Evolutionary conservation across 78 protist genomes (phyloP), one percentile per base, ranked within the genome.

Genomic region (Reticulomyxa filosa): DNA sequence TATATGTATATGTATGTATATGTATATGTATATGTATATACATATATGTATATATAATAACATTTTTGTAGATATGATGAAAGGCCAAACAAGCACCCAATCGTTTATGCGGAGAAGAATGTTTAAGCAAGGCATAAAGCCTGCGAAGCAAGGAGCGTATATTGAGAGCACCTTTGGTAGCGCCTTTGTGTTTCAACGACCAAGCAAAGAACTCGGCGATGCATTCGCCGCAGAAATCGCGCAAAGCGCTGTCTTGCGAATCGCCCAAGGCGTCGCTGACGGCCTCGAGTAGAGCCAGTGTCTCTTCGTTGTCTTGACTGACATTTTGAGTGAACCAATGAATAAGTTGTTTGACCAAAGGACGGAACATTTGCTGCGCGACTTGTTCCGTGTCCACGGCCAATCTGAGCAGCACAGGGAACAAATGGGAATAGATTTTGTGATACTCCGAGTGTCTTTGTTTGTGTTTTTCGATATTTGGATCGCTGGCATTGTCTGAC

Each of bases 191-290:
- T 33, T 55, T 55, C 39, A 55, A 32, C 32, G 59, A 55, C 59
- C 59, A 55, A 29, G 26, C 30, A 33, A 55, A 33, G 10, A 55
- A 55, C 59, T 55, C 59, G 10, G 59, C 59, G 59, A 55, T 29
- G 39, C 26, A 32, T 22, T 10, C 30, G 59, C 39, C 59, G 8
- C 32, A 20, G 10, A 55, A 55, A 10, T 11, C 8, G 11, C 59
- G 59, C 39, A 55, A 33, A 11, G 34, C 59, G 59, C 39, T 29
- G 30, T 29, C 26, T 8, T 11, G 8, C 59, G 59, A 33, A 33
- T 11, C 11, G 10, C 59, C 59, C 10, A 33, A 29, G 30, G 59
- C 59, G 39, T 55, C 59, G 26, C 39, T 55, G 59, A 55, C 30
- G 11, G 59, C 10, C 39, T 55, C 59, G 10, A 55, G 59, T 29